These are phyloP conservation scores for Aspergillus egyptiacus DNA, from an alignment of 495 filamentous ascomycete species.

Conservation along the genomic window DNA sequence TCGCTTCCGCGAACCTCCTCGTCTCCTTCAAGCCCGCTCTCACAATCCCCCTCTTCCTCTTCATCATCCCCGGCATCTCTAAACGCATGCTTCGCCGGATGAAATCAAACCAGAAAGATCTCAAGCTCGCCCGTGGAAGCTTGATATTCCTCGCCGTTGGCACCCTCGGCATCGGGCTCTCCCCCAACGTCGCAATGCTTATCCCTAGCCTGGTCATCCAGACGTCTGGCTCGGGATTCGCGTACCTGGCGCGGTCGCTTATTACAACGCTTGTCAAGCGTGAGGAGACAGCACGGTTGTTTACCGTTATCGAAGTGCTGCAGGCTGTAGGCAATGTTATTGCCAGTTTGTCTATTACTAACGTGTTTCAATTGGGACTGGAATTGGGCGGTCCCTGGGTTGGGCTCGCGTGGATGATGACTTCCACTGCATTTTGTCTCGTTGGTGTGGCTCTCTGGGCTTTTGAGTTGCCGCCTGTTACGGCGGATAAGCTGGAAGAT, in stretches of 20 bases:
- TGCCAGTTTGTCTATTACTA: slow-evolving; percentile 48
- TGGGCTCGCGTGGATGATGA: slow-evolving; percentile 51
- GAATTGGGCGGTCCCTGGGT: slow-evolving; percentile 45
- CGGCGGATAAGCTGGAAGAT: slow-evolving; percentile 6
- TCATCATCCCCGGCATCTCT: slow-evolving; percentile 41
- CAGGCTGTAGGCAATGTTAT: slow-evolving; percentile 51
- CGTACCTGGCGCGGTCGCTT: slow-evolving; percentile 44
- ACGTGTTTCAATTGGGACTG: slow-evolving; percentile 48
- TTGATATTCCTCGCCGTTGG: slow-evolving; percentile 39
- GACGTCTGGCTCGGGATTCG: slow-evolving; percentile 44
- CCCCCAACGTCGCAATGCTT: slow-evolving; percentile 31
- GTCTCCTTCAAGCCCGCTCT: slow-evolving; percentile 45
- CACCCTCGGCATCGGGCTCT: slow-evolving; percentile 45
- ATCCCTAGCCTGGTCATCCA: slow-evolving; percentile 44
- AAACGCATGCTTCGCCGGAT: slow-evolving; percentile 31
- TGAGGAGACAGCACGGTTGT: slow-evolving; percentile 50
- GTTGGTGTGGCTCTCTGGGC: slow-evolving; percentile 35
- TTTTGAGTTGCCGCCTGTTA: slow-evolving; percentile 29
- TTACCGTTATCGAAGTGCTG: slow-evolving; percentile 50
- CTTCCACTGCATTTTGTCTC: slow-evolving; percentile 36
- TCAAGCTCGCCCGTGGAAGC: slow-evolving; percentile 45
- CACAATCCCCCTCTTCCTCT: slow-evolving; percentile 47
- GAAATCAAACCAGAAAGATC: slow-evolving; percentile 44
- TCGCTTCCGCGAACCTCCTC: slow-evolving; percentile 51
- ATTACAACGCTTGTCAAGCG: slow-evolving; percentile 47